A percentile compares a stretch with the other conserved stretches of the same genome.
These are phyloP conservation scores for Helenozyma baotianmanensis DNA, from an alignment of 805 yeast species.

Conservation along the genomic window DNA sequence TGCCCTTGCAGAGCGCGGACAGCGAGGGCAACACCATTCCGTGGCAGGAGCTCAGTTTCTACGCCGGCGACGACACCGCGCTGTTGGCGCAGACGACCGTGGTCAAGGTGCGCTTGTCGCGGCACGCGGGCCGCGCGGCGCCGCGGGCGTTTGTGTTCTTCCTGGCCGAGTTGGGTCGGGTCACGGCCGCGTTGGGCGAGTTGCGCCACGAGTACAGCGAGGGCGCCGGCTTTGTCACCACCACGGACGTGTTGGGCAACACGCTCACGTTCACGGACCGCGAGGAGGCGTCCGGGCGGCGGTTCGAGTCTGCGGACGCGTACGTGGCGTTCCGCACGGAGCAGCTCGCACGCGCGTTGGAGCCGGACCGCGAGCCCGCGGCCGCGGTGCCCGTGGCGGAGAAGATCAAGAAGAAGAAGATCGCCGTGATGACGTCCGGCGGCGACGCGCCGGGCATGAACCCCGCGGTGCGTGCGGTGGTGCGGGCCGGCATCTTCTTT, in stretches of 20 bases:
- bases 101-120: constrained; percentile 33
- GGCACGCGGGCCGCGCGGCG: constrained; percentile 7
- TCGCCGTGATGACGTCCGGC: constrained; percentile 97
- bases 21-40: constrained; percentile 31
- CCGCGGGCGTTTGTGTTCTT: constrained; percentile 25
- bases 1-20: constrained; percentile 45
- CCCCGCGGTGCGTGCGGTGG: constrained; percentile 92
- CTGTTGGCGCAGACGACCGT: constrained; percentile 25
- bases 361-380: too few species aligned
- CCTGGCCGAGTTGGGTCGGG: constrained; percentile 23
- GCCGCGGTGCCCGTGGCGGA: constrained; percentile 1
- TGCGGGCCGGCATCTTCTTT: constrained; percentile 80
- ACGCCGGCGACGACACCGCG: constrained; percentile 33
- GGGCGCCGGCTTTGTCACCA: constrained; percentile 6
- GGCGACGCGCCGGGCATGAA: constrained; percentile 99
- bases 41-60: constrained; percentile 37
- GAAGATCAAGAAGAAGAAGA: constrained; percentile 26
- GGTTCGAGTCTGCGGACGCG: constrained; percentile 22
- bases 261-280: constrained; percentile 21
- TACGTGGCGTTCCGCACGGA: constrained; percentile 17
- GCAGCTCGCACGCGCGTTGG: neutral
- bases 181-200: constrained; percentile 16
- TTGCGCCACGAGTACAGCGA: constrained; percentile 5
- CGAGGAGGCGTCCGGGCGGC: constrained; percentile 18
- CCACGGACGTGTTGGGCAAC: constrained; percentile 35